Percentiles rank a stretch among this genome's conserved stretches.
phyloP scores from a whole-genome alignment of 257 asterid species.

The Solanum neorickii region DNA sequence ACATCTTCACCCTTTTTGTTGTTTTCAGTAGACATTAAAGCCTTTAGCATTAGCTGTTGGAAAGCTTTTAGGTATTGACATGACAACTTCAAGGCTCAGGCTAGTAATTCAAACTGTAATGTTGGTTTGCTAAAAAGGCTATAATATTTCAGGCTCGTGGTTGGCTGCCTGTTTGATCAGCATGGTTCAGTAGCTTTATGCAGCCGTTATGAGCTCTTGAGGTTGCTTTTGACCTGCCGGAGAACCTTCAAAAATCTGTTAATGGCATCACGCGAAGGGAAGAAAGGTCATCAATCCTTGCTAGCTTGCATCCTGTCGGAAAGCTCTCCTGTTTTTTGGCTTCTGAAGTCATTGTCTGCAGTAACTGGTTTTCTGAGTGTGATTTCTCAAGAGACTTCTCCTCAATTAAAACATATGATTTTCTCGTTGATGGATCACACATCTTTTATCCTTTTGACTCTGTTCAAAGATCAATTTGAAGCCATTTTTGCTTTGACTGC shows the following conservation, averaged over 20 bases:
- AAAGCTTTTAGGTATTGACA: background rate
- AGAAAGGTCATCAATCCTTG: slow-evolving; percentile 24
- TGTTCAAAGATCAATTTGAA: slow-evolving; percentile 39
- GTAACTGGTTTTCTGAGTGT: slow-evolving; percentile 34
- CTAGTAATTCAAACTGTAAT: background rate
- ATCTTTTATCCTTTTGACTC: slow-evolving; percentile 33
- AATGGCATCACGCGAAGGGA: slow-evolving; percentile 38
- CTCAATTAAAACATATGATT: slow-evolving; percentile 28
- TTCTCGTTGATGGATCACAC: slow-evolving; percentile 62
- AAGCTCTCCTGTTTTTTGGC: slow-evolving; percentile 55
- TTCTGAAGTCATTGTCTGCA: slow-evolving; percentile 55
- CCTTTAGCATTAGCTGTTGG: background rate
- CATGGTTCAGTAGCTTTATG: slow-evolving; percentile 3
- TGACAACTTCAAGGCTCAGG: background rate
- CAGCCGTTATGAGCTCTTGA: slow-evolving; percentile 36
- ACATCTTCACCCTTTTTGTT: background rate
- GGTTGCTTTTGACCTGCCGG: slow-evolving; percentile 72
- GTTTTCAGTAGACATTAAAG: background rate
- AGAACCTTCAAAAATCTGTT: slow-evolving; percentile 46
- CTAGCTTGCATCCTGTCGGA: slow-evolving; percentile 12
- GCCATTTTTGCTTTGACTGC: slow-evolving; percentile 20
- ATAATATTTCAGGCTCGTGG: slow-evolving; percentile 57
- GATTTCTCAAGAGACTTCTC: slow-evolving; percentile 28
- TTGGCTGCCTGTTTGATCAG: slow-evolving; percentile 46
- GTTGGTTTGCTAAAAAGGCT: background rate